These are phyloP conservation scores for Acrodontium crateriforme DNA, from an alignment of 2,329 filamentous ascomycete genomes.

Conservation along the genomic window DNA sequence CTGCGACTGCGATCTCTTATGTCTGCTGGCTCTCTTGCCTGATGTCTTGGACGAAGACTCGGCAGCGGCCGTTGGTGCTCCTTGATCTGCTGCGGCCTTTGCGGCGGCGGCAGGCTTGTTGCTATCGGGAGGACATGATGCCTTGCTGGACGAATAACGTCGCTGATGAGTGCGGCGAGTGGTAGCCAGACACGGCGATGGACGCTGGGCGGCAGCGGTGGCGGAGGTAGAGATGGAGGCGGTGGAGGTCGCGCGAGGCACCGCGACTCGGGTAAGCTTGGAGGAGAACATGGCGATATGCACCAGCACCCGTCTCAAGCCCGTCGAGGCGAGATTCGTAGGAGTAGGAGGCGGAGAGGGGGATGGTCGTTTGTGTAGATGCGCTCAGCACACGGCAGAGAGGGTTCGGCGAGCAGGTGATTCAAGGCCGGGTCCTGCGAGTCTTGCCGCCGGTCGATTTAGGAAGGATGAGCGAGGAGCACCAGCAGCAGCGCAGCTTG, in stretches of 20 bases:
- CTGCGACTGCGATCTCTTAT: neutral
- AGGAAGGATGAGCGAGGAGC: too few species aligned
- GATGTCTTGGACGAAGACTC: constrained; percentile 8
- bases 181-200: constrained; percentile 20
- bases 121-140: constrained; percentile 31
- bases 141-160: constrained; percentile 37
- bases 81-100: constrained; percentile 8
- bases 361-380: too few species aligned
- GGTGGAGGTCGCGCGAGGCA: constrained; percentile 14
- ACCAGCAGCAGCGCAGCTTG: too few species aligned
- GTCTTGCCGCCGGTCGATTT: too few species aligned
- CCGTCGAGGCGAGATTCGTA: too few species aligned
- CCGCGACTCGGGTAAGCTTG: constrained; percentile 18
- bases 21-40: constrained; percentile 1
- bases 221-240: constrained; percentile 8
- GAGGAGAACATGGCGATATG: constrained; percentile 21
- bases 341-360: too few species aligned
- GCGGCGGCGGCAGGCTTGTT: constrained; percentile 17
- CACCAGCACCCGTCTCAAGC: too few species aligned
- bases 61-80: constrained; percentile 5
- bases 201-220: constrained; percentile 14
- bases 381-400: too few species aligned
- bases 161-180: constrained; percentile 31
- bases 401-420: too few species aligned
- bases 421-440: too few species aligned